Evolutionary conservation across 2,329 filamentous ascomycete species (phyloP), one percentile per base, ranked within the genome.

Genomic region (Alternaria consortialis): DNA sequence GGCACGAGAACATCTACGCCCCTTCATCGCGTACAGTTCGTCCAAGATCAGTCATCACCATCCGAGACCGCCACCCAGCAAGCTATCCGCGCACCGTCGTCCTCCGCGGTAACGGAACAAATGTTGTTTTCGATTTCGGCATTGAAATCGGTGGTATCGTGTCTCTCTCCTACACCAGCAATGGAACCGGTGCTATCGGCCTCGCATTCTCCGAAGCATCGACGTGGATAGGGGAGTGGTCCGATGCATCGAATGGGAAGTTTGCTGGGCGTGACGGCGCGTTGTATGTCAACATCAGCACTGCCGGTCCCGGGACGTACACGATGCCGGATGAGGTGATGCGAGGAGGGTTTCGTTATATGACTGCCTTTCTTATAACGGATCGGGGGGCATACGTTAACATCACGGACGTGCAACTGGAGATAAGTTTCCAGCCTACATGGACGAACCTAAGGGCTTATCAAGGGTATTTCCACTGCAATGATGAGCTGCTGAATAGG

Each of bases 41-140:
- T 4, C 87, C 87, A 1, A 74, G 74, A 43, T 80, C 75, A 15
- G 77, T 83, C 20, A 77, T 84, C 4, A 78, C 78, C 4, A 70
- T 77, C 1, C 68, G 67, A 4, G 79, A 47, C 73, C 23, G 37
- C 2, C 54, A 63, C 27, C 48, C 60, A 37, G 72, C 72, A 5
- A 31, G 63, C 40, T 78, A 79, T 70, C 58, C 74, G 6, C 66
- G 74, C 43, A 43, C 62, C 13, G 69, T 71, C 3, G 69, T 65
- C 1, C 70, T 84, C 5, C 63, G 66, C 8, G 79, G 80, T 11
- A 86, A 87, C 67, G 84, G 83, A 11, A 85, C 84, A 3, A 78
- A 80, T n/a, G 71, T 86, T 2, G 82, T 87, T 2, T 86, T 87
- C 58, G 86, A 88, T 71, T 88, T 88, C 69, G 86, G 85, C 4